Evolutionary conservation across 768 basidiomycete species (phyloP).

Genomic region (Leccinum broughii): DNA sequence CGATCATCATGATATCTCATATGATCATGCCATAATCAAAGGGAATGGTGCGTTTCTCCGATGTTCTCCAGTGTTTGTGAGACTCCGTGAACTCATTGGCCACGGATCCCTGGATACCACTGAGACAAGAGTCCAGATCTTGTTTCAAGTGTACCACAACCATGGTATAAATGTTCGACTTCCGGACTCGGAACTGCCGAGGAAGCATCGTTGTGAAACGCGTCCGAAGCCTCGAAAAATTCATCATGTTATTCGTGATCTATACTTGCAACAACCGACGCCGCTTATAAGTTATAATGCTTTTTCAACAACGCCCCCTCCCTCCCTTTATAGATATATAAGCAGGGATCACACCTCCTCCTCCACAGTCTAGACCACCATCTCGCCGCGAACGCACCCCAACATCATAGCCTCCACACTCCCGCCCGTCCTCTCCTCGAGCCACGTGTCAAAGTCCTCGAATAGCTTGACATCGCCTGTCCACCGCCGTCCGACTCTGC

Average conservation of each 20-base stretch:
- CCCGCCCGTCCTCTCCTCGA: constrained; percentile 61
- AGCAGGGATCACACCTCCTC: too few species aligned
- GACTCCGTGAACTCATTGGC: too few species aligned
- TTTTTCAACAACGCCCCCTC: too few species aligned
- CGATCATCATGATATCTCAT: neutral
- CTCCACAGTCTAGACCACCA: constrained; percentile 34
- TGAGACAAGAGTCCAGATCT: too few species aligned
- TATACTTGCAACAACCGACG: neutral
- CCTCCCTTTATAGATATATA: too few species aligned
- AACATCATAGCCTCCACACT: constrained; percentile 68
- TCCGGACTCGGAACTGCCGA: neutral
- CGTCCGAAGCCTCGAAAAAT: neutral
- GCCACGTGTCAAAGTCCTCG: constrained; percentile 71
- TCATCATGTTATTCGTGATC: neutral
- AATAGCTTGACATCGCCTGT: constrained; percentile 69
- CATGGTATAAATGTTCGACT: neutral
- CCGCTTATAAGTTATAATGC: too few species aligned
- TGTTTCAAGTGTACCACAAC: too few species aligned
- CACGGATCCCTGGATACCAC: neutral
- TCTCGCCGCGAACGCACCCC: constrained; percentile 69
- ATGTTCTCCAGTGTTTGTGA: too few species aligned
- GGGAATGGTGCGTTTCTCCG: neutral
- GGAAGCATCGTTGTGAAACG: neutral
- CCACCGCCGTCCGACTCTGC: constrained; percentile 49
- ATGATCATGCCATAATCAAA: neutral